phyloP scores from a whole-genome alignment of 257 asterid genomes.

The Nyctanthes arbortristis region DNA sequence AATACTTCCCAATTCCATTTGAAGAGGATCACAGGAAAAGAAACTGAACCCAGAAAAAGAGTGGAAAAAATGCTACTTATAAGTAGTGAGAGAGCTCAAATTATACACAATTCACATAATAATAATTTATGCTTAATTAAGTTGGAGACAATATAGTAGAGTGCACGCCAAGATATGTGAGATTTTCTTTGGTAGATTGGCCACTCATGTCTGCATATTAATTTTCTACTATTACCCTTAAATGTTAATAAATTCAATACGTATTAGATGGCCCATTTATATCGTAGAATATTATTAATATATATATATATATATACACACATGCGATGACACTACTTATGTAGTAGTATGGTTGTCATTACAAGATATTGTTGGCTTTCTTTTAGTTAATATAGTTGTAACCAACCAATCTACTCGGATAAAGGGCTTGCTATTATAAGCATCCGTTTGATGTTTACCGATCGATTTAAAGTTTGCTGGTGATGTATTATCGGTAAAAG shows the following conservation, averaged over 20 bases:
- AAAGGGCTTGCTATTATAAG: too few species aligned
- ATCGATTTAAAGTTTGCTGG: too few species aligned
- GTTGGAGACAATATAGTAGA: background rate
- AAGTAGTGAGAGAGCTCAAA: background rate
- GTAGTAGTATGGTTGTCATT: background rate
- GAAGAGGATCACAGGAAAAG: background rate
- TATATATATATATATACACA: too few species aligned
- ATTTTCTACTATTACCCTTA: background rate
- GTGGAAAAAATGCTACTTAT: background rate
- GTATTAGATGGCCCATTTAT: background rate
- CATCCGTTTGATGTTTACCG: too few species aligned
- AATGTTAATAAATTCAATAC: background rate
- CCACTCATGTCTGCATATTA: background rate
- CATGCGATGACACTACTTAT: background rate
- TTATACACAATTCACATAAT: background rate
- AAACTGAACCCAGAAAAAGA: background rate
- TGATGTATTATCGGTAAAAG: too few species aligned
- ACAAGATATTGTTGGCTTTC: background rate
- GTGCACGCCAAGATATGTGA: background rate
- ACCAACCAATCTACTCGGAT: background rate
- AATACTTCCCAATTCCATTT: conserved; percentile 33
- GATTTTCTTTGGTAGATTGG: background rate
- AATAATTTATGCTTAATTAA: background rate
- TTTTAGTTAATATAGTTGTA: background rate
- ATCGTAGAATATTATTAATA: too few species aligned